Percentiles rank a stretch among this genome's conserved stretches.
Evolutionary conservation across 163 green algal genomes (phyloP).

Genomic region (Prototheca cutis): DNA sequence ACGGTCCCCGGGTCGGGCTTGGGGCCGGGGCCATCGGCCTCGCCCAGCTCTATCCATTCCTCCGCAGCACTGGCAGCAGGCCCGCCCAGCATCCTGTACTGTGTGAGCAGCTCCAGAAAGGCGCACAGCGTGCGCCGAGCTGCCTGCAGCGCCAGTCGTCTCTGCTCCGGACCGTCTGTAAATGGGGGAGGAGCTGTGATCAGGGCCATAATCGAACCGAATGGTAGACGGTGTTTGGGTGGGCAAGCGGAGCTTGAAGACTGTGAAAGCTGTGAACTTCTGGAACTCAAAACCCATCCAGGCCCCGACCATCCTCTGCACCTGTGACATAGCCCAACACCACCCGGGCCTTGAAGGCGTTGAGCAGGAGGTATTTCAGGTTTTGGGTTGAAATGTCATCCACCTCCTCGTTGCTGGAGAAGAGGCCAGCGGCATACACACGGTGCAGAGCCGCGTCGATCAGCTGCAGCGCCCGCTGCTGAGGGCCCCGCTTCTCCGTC

Average conservation of each 20-base stretch:
- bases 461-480: background rate
- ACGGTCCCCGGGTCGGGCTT: slow-evolving; percentile 3
- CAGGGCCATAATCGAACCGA: too few species aligned
- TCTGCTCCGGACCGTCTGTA: background rate
- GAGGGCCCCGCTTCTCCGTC: background rate
- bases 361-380: slow-evolving; percentile 65
- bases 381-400: slow-evolving; percentile 63
- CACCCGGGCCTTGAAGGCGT: slow-evolving; percentile 16
- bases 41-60: background rate
- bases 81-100: slow-evolving; percentile 44
- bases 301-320: too few species aligned
- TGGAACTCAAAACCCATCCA: too few species aligned
- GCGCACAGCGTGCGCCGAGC: slow-evolving; percentile 4
- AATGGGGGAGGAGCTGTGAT: too few species aligned
- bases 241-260: too few species aligned
- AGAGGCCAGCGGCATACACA: slow-evolving; percentile 40
- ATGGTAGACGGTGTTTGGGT: too few species aligned
- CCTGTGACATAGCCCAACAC: too few species aligned
- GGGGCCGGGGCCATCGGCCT: background rate
- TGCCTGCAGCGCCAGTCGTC: background rate
- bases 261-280: too few species aligned
- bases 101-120: slow-evolving; percentile 28
- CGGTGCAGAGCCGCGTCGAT: background rate
- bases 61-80: background rate
- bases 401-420: slow-evolving; percentile 68